These are phyloP conservation scores for Lycium barbarum DNA, from an alignment of 257 asterid genomes.

Conservation along the genomic window DNA sequence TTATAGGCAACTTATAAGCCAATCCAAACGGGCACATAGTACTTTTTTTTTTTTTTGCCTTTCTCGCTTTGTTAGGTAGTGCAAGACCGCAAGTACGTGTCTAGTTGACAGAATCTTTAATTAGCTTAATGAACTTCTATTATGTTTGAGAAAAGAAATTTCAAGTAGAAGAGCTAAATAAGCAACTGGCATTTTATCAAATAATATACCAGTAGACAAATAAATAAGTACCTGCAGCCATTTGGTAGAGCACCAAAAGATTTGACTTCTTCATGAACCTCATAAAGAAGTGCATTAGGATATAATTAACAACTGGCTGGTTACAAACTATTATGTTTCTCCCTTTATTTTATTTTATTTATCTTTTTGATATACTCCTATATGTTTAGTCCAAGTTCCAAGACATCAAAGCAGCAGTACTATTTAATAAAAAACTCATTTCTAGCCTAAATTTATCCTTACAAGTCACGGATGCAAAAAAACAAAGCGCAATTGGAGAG, in stretches of 20 bases:
- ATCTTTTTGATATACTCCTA: background rate
- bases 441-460: background rate
- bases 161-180: background rate
- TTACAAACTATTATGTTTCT: background rate
- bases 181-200: background rate
- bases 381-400: background rate
- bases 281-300: background rate
- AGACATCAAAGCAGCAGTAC: background rate
- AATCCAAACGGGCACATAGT: too few relatives aligned
- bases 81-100: background rate
- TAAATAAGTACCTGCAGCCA: background rate
- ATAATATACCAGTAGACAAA: background rate
- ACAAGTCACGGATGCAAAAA: background rate
- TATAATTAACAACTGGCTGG: background rate
- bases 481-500: background rate
- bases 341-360: background rate
- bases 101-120: background rate
- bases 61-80: background rate
- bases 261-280: slow-evolving; percentile 12
- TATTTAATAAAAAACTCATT: background rate
- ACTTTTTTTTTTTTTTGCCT: background rate
- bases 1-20: too few relatives aligned
- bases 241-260: background rate
- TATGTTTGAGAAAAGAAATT: background rate
- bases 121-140: background rate